These are phyloP conservation scores for Akanthomyces uredinophilus DNA, from an alignment of 2,329 filamentous ascomycete species.

Conservation along the genomic window DNA sequence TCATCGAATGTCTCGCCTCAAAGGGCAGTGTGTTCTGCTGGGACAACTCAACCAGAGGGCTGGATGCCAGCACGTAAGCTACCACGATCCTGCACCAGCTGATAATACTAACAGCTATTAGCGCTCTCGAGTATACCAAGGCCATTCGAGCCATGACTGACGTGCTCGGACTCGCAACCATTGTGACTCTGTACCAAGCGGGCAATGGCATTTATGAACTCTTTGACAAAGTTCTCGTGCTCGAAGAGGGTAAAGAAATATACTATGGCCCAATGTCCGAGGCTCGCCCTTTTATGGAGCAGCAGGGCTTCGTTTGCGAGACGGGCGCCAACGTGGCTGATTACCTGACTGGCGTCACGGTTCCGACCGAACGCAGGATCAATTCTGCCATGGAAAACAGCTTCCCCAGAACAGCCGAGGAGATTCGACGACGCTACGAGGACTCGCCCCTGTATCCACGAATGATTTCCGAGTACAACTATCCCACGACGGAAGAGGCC, in stretches of 20 bases:
- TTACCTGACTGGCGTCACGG: slow-evolving; percentile 60
- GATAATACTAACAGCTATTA: slow-evolving; percentile 17
- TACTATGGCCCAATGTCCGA: slow-evolving; percentile 58
- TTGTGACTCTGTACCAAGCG: slow-evolving; percentile 65
- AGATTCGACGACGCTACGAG: slow-evolving; percentile 45
- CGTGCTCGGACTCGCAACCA: slow-evolving; percentile 52
- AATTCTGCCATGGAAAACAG: slow-evolving; percentile 31
- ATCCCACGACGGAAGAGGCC: slow-evolving; percentile 45
- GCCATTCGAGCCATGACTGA: slow-evolving; percentile 60
- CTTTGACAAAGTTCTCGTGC: slow-evolving; percentile 65
- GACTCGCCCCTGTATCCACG: slow-evolving; percentile 42
- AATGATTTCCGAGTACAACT: slow-evolving; percentile 54
- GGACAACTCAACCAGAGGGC: slow-evolving; percentile 62
- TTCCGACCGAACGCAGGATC: slow-evolving; percentile 64
- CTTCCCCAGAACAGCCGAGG: slow-evolving; percentile 41
- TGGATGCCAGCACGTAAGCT: slow-evolving; percentile 56
- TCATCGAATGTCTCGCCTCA: slow-evolving; percentile 58
- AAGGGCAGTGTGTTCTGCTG: slow-evolving; percentile 57
- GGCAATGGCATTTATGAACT: slow-evolving; percentile 64
- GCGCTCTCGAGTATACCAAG: slow-evolving; percentile 55
- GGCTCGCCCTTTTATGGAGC: slow-evolving; percentile 60
- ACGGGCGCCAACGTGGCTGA: slow-evolving; percentile 61
- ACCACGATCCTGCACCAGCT: not conserved
- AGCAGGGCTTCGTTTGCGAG: slow-evolving; percentile 56
- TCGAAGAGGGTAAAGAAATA: slow-evolving; percentile 61